Evolutionary conservation across 2,329 filamentous ascomycete genomes (phyloP).

Genomic region (Cladosporium oxysporum): DNA sequence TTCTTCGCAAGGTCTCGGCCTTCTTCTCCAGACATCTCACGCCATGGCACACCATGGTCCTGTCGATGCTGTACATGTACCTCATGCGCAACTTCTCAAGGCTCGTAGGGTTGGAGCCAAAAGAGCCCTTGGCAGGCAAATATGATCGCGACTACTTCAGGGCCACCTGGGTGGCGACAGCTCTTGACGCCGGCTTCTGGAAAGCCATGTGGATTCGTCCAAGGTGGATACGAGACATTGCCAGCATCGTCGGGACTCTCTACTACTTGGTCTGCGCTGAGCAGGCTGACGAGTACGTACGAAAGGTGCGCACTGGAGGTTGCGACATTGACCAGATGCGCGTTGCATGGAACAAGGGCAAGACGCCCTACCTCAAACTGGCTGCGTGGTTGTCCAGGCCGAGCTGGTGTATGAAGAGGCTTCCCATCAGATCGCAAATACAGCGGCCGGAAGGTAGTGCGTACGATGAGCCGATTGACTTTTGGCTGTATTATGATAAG

Average conservation of each 20-base stretch:
- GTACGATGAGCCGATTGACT: constrained; percentile 79
- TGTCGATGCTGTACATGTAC: constrained; percentile 90
- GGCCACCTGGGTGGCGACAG: constrained; percentile 94
- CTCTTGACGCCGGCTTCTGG: constrained; percentile 95
- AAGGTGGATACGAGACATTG: constrained; percentile 79
- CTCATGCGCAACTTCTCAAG: constrained; percentile 91
- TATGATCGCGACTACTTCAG: constrained; percentile 92
- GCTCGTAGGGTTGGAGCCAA: constrained; percentile 84
- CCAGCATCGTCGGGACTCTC: constrained; percentile 78
- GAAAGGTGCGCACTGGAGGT: constrained; percentile 81
- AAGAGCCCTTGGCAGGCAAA: constrained; percentile 90
- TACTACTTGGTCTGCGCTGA: constrained; percentile 95
- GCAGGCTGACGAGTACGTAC: constrained; percentile 92
- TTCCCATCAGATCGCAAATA: constrained; percentile 80
- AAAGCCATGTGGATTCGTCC: constrained; percentile 88
- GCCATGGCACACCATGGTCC: constrained; percentile 83
- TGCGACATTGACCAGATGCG: constrained; percentile 90
- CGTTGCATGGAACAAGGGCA: constrained; percentile 94
- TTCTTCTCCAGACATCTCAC: constrained; percentile 72
- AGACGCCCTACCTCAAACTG: constrained; percentile 78
- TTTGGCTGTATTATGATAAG: constrained; percentile 94
- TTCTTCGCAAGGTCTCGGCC: constrained; percentile 69
- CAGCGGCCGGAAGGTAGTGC: constrained; percentile 76
- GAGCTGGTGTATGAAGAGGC: constrained; percentile 71
- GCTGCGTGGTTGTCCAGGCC: constrained; percentile 74